Evolutionary conservation across 2,329 filamentous ascomycete genomes (phyloP), one percentile per base, ranked within the genome.

Genomic region (Elsinoe australis): DNA sequence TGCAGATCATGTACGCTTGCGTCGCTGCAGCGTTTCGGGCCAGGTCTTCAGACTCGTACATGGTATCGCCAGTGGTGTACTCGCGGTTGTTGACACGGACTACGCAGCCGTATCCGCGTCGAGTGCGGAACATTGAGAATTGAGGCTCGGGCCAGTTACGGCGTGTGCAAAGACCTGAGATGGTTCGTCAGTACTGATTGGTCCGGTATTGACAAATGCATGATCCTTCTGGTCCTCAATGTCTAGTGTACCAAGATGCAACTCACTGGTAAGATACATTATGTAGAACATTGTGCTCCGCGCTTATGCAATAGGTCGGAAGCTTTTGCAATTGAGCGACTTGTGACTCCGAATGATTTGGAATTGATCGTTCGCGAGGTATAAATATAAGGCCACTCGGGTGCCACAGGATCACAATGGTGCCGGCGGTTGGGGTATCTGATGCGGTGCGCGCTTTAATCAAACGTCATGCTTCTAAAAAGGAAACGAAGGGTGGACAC

Each of bases 1-100:
- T 84, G 74, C 90, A 95, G 57, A 95, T 92, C 80, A 95, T 90
- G 69, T 95, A 96, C 50, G 90, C 90, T 53, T 88, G 85, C 79
- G 94, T 94, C 52, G 90, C 90, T 19, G 90, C 90, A 60, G 90
- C 92, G 67, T 96, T 89, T 62, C 88, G 86, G 38, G 90, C 90
- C 55, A 94, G 74, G 41, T 78, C 73, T 64, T 90, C 85, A 53
- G 83, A 85, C 64, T 85, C 81, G 70, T 92, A 94, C 54, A 83
- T 78, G 29, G 85, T 77, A 65, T 95, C 88, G 10, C 45, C 45
- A 34, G 89, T 95, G 65, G 89, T 87, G 71, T 95, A 96, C 72
- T 95, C 87, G 62, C 90, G 85, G 58, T 94, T 94, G 71, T 96
- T 95, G 64, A 96, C 90, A 54, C 92, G 79, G 50, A 95, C 90